Base-by-base conservation (phyloP, 768 basidiomycete genomes). In the Baorangia bicolor region DNA sequence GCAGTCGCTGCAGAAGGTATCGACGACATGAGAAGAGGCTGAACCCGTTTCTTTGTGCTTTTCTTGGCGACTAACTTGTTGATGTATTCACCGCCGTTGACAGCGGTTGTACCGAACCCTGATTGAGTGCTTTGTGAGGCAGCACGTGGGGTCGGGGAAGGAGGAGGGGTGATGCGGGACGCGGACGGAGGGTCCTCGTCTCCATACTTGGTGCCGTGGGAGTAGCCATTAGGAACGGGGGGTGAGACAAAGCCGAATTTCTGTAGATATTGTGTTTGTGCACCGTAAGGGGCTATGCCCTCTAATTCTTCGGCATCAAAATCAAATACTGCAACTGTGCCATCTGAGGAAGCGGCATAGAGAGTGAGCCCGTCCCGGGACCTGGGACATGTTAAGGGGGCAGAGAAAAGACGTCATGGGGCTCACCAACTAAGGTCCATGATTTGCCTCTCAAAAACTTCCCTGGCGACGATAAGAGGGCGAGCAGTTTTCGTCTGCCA, bases 391-490 rank as follows among this genome's bases (percentile, higher is more conserved):
- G 55, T 54, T 48, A 66, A 46, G 27, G 20, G 9, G 12, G 48
- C 23, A 31, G 18, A 43, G 12, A 41, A 8, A 33, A 34, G 18
- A 12, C 2, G 2, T 23, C 13, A 34, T 3, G 21, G 31, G 3
- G 67, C 87, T 62, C 64, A 94, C 96, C 96, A 99, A 67, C 87
- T 92, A n/a, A 99, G 78, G 70, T 99, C 96, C 81, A 97, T 87
- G 46, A 98, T 91, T 63, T 94, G 91, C 55, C 94, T 76, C 50
- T 95, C 94, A 60, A 98, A 97, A 0, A 95, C 88, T 58, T 98
- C 94, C 65, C 92, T 88, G 0, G 94, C 86, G 2, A 98, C 96
- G 44, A 97, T 90, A n/a, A 98, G 75, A 1, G 96, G 96, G 34
- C 91, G 82, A 3, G 90, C 90, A 0, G 87, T 85, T 61, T 94